These are phyloP conservation scores for Polyplosphaeria fusca DNA, from an alignment of 495 filamentous ascomycete genomes.

Conservation along the genomic window DNA sequence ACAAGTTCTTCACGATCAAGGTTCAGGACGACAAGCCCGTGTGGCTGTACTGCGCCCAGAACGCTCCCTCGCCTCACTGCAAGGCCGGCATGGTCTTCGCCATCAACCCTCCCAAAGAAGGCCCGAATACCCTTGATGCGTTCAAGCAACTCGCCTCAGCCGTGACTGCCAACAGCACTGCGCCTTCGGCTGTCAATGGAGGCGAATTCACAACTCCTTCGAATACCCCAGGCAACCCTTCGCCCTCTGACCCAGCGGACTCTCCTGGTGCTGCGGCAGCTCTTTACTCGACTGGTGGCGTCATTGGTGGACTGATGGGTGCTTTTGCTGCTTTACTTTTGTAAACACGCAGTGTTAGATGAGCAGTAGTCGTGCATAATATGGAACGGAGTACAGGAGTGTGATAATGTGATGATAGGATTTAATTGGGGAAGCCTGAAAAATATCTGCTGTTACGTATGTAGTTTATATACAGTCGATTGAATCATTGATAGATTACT, in stretches of 20 bases:
- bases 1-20: conserved; percentile 32
- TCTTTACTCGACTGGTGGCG: conserved; percentile 6
- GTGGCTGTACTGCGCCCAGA: conserved; percentile 37
- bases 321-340: conserved; percentile 14
- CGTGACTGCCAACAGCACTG: conserved; percentile 20
- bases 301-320: conserved; percentile 4
- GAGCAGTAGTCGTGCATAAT: neutral
- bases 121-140: conserved; percentile 29
- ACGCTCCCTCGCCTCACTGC: conserved; percentile 28
- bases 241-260: neutral
- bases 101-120: conserved; percentile 32
- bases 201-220: neutral
- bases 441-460: too few relatives aligned
- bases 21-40: conserved; percentile 34
- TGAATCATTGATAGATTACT: too few relatives aligned
- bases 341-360: conserved; percentile 2
- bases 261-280: conserved; percentile 16
- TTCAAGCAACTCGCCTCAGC: conserved; percentile 19
- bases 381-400: neutral
- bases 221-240: neutral
- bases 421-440: neutral
- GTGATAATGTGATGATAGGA: neutral
- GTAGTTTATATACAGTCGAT: too few relatives aligned
- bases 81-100: conserved; percentile 34
- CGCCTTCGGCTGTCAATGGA: neutral